A percentile compares a stretch with the other conserved stretches of the same genome.
These are phyloP conservation scores for Spathaspora passalidarum DNA, from an alignment of 805 yeast genomes.

Conservation along the genomic window DNA sequence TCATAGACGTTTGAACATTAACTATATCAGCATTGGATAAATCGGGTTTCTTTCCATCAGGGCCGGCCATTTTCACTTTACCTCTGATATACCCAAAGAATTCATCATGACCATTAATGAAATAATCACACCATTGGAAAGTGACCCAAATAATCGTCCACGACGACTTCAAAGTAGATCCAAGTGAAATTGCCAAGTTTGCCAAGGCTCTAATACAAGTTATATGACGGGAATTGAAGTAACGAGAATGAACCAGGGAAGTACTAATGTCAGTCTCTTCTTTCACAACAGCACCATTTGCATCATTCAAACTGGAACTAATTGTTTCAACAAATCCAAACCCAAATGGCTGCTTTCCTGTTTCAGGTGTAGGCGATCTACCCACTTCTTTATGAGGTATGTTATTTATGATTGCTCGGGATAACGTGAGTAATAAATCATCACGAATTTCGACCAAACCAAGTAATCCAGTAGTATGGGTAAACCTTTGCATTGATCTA, in stretches of 20 bases:
- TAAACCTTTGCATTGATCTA: conserved; percentile 72
- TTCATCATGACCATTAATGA: conserved; percentile 53
- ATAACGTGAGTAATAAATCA: conserved; percentile 31
- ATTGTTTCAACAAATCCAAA: conserved; percentile 45
- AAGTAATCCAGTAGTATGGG: conserved; percentile 81
- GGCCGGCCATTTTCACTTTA: conserved; percentile 16
- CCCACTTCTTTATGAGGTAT: neutral
- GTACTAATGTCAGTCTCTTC: neutral
- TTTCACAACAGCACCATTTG: conserved; percentile 2
- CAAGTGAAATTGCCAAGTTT: conserved; percentile 78
- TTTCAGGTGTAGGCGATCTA: neutral
- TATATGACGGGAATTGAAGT: conserved; percentile 64
- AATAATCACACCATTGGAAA: conserved; percentile 77
- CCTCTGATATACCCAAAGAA: conserved; percentile 30
- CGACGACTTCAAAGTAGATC: conserved; percentile 60
- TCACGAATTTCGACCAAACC: conserved; percentile 57
- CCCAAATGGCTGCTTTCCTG: neutral
- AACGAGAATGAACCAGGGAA: conserved; percentile 12
- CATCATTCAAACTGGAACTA: conserved; percentile 35
- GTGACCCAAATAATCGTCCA: conserved; percentile 65
- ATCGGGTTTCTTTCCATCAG: conserved; percentile 24
- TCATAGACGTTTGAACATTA: conserved; percentile 52
- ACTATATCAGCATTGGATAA: conserved; percentile 46
- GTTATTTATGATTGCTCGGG: conserved; percentile 20
- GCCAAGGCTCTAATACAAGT: conserved; percentile 75